Evolutionary conservation across 176 grass and related monocot species (phyloP).

Genomic region (Pharus latifolius): DNA sequence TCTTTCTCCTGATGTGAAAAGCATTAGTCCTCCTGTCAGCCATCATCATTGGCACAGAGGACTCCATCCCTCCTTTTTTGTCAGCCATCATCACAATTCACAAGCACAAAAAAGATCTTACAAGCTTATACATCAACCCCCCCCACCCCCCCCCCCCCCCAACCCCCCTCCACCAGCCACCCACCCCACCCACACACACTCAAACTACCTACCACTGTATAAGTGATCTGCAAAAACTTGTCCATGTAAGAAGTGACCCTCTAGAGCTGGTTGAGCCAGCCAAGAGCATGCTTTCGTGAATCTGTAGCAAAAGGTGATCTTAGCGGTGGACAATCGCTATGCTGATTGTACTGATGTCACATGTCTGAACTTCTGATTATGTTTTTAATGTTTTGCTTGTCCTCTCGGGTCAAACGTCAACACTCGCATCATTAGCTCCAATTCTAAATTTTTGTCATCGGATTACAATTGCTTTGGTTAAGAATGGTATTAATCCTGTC

Average conservation of each 20-base stretch:
- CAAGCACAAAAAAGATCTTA: constrained; percentile 29
- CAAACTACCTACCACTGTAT: not conserved
- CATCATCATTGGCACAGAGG: constrained; percentile 51
- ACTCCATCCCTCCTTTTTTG: constrained; percentile 39
- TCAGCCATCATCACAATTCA: constrained; percentile 34
- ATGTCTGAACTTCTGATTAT: not conserved
- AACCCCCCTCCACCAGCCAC: not conserved
- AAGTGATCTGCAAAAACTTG: constrained; percentile 4
- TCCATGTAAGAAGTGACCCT: constrained; percentile 17
- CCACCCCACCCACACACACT: not conserved
- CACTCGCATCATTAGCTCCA: not conserved
- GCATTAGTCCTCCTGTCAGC: constrained; percentile 33
- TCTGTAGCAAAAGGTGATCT: constrained; percentile 16
- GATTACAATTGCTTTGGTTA: constrained; percentile 12
- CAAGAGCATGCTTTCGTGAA: constrained; percentile 2
- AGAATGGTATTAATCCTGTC: constrained; percentile 2
- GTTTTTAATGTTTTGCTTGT: constrained; percentile 3
- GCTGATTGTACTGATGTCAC: not conserved
- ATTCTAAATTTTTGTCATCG: not conserved
- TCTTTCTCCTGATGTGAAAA: constrained; percentile 31
- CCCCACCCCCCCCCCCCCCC: not conserved
- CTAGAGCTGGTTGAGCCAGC: constrained; percentile 21
- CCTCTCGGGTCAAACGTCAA: constrained; percentile 21
- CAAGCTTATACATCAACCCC: constrained; percentile 10
- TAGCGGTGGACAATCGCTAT: constrained; percentile 18